Evolutionary conservation across 345 rosid genomes (phyloP).

Genomic region (Linum tenue): DNA sequence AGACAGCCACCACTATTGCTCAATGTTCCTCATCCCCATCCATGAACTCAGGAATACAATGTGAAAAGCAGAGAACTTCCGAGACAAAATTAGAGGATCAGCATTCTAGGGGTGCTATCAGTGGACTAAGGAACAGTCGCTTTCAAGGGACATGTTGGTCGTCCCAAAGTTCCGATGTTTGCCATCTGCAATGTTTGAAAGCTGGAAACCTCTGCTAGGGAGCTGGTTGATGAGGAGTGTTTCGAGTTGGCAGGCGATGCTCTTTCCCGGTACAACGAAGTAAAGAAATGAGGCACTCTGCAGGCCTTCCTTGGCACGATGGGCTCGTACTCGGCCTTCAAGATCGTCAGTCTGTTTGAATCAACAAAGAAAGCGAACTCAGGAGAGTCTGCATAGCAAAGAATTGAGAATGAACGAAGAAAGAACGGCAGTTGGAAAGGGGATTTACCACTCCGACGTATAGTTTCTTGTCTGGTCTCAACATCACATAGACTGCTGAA

Average conservation of each 20-base stretch:
- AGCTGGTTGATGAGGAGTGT: slow-evolving; percentile 91
- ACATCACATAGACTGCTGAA: slow-evolving; percentile 85
- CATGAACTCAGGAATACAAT: not conserved
- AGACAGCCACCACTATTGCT: not conserved
- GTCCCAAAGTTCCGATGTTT: slow-evolving; percentile 85
- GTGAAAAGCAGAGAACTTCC: not conserved
- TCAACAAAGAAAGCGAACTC: not conserved
- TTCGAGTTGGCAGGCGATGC: slow-evolving; percentile 85
- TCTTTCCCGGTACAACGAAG: slow-evolving; percentile 77
- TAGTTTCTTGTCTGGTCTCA: slow-evolving; percentile 58
- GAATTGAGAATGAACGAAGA: not conserved
- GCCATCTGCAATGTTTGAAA: slow-evolving; percentile 77
- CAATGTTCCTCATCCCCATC: not conserved
- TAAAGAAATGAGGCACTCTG: slow-evolving; percentile 64
- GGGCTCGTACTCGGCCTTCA: slow-evolving; percentile 63
- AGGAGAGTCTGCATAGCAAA: not conserved
- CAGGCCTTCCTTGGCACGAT: slow-evolving; percentile 63
- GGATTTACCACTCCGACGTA: slow-evolving; percentile 77
- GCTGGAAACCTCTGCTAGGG: slow-evolving; percentile 43
- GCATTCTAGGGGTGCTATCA: not conserved
- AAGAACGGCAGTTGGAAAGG: not conserved
- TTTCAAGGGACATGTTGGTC: slow-evolving; percentile 24
- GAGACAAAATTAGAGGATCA: not conserved
- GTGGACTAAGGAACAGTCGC: slow-evolving; percentile 18
- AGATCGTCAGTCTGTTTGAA: slow-evolving; percentile 77